A percentile compares a stretch with the other conserved stretches of the same genome.
phyloP scores from a whole-genome alignment of 805 yeast genomes.

The Saccharomycopsis sp. region DNA sequence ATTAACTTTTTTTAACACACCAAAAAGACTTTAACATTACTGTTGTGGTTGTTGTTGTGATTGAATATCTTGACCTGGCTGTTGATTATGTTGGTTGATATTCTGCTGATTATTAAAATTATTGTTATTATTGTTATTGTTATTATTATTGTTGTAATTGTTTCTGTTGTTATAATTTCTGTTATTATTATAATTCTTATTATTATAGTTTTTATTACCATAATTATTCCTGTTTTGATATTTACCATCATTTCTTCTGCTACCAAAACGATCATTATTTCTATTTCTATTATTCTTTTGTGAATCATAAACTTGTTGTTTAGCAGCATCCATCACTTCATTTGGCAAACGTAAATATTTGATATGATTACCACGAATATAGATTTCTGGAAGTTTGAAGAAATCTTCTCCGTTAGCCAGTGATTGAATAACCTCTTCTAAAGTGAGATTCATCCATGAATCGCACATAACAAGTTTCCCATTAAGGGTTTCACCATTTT shows the following conservation, averaged over 20 bases:
- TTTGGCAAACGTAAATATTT: constrained; percentile 69
- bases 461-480: constrained; percentile 84
- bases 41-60: neutral
- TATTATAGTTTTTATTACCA: constrained; percentile 22
- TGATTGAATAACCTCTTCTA: constrained; percentile 63
- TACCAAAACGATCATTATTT: constrained; percentile 18
- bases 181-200: constrained; percentile 23
- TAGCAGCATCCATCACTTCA: constrained; percentile 65
- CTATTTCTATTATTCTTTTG: constrained; percentile 31
- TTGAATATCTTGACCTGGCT: neutral
- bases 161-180: constrained; percentile 22
- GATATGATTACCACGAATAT: constrained; percentile 79
- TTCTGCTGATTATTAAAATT: neutral
- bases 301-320: constrained; percentile 47
- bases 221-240: constrained; percentile 24
- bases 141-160: neutral
- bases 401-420: constrained; percentile 53
- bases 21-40: neutral
- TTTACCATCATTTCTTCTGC: constrained; percentile 24
- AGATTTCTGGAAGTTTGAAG: constrained; percentile 58
- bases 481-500: constrained; percentile 80
- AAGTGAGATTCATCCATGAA: constrained; percentile 89
- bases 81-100: neutral
- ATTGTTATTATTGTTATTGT: neutral
- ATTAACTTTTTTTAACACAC: neutral